These are phyloP conservation scores for Penicillium odoratum DNA, from an alignment of 495 filamentous ascomycete genomes.

Conservation along the genomic window DNA sequence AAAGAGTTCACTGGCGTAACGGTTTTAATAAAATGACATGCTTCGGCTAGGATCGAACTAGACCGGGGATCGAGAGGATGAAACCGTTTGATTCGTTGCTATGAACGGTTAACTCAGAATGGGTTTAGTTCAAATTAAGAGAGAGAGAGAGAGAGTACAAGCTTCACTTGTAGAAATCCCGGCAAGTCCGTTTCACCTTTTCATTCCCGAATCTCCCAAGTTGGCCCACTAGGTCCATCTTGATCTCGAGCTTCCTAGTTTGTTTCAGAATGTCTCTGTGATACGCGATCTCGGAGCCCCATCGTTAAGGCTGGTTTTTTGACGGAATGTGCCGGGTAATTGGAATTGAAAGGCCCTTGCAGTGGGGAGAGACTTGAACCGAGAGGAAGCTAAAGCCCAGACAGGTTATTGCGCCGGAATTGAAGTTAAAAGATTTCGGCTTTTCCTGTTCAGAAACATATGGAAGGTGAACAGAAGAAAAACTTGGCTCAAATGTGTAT, in stretches of 20 bases:
- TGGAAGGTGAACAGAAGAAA: too few relatives aligned
- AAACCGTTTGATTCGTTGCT: constrained; percentile 19
- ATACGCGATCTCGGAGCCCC: neutral
- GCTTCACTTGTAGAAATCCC: too few relatives aligned
- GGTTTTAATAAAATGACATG: constrained; percentile 34
- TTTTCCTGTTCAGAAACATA: too few relatives aligned
- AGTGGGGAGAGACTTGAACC: neutral
- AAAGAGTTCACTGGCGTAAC: constrained; percentile 41
- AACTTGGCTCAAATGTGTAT: too few relatives aligned
- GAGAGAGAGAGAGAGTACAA: too few relatives aligned
- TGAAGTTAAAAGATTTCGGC: constrained; percentile 1
- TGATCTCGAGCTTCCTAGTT: neutral
- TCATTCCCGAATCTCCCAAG: too few relatives aligned
- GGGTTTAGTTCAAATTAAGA: too few relatives aligned
- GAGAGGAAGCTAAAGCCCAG: constrained; percentile 9
- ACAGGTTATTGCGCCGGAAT: constrained; percentile 23
- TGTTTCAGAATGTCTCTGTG: constrained; percentile 17
- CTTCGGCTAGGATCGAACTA: constrained; percentile 26
- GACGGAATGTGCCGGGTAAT: neutral
- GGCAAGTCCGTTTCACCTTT: too few relatives aligned
- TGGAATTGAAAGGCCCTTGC: neutral
- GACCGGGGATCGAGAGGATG: constrained; percentile 18
- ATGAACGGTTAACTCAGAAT: too few relatives aligned
- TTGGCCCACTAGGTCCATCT: neutral
- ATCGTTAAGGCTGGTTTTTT: neutral